Conservation (phyloP, 192 early-diverging fungal species). For the Coemansia sp. region DNA sequence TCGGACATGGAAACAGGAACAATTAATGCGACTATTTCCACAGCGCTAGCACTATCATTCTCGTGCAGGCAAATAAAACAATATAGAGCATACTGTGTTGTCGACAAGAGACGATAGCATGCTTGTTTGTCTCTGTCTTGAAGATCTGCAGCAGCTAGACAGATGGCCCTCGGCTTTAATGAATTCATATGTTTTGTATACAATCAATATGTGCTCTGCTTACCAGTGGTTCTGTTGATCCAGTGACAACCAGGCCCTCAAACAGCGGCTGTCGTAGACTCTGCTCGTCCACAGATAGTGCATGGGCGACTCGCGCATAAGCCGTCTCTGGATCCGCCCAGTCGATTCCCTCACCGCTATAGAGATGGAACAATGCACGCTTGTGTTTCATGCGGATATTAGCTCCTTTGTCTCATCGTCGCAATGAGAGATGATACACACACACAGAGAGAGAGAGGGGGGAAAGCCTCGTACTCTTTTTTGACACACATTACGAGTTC, state of each 20-base stretch:
- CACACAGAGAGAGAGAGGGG: too few relatives aligned
- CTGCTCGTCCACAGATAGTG: slow-evolving; percentile 33
- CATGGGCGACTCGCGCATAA: slow-evolving; percentile 31
- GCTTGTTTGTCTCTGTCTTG: too few relatives aligned
- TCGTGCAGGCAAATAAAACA: neutral
- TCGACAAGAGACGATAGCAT: too few relatives aligned
- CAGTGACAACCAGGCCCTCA: slow-evolving; percentile 49
- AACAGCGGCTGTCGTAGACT: slow-evolving; percentile 32
- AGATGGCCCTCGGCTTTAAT: too few relatives aligned
- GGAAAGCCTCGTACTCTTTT: too few relatives aligned
- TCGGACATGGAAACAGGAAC: neutral
- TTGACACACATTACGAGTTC: too few relatives aligned
- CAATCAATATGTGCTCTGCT: slow-evolving; percentile 12
- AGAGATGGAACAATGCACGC: neutral
- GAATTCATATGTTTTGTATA: neutral
- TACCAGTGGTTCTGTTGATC: slow-evolving; percentile 52
- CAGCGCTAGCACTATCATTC: neutral
- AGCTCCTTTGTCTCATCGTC: neutral
- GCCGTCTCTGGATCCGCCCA: slow-evolving; percentile 40
- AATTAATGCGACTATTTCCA: neutral
- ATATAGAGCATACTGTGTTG: neutral
- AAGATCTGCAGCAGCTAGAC: neutral
- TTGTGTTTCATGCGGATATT: neutral
- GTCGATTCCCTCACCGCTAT: slow-evolving; percentile 7
- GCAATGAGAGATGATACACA: neutral